Conservation (phyloP, 371 early-diverging fungal species). For the Apophysomyces elegans region DNA sequence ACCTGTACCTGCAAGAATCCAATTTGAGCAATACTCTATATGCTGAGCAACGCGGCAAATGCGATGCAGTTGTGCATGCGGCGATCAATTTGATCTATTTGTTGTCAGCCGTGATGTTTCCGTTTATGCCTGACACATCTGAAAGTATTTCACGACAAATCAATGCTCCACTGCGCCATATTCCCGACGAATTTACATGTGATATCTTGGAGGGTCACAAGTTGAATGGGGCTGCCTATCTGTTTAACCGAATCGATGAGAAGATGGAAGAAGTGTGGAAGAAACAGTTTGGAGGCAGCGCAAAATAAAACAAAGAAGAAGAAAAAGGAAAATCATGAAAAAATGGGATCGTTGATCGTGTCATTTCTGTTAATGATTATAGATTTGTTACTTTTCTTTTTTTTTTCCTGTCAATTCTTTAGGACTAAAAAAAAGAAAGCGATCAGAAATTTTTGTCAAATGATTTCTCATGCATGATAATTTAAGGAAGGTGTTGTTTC, state of each 20-base stretch:
- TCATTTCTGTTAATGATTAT: too few species aligned
- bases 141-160: constrained; percentile 81
- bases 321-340: not conserved
- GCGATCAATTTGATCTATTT: constrained; percentile 90
- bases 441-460: not conserved
- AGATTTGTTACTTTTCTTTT: too few species aligned
- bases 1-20: constrained; percentile 94
- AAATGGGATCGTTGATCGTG: too few species aligned
- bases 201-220: constrained; percentile 82
- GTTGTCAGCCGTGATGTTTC: constrained; percentile 85
- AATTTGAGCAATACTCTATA: constrained; percentile 89
- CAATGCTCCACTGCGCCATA: constrained; percentile 75
- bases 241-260: constrained; percentile 90
- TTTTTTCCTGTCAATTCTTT: too few species aligned
- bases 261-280: constrained; percentile 73
- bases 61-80: constrained; percentile 85
- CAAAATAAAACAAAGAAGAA: constrained; percentile 14
- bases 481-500: constrained; percentile 7
- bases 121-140: constrained; percentile 94
- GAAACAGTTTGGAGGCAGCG: constrained; percentile 72
- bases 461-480: not conserved
- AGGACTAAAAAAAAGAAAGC: not conserved
- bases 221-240: constrained; percentile 87
- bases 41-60: constrained; percentile 72
- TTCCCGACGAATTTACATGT: constrained; percentile 75